Evolutionary conservation across 768 basidiomycete genomes (phyloP), one percentile per base, ranked within the genome.

Genomic region (Phylloporus scabripes): DNA sequence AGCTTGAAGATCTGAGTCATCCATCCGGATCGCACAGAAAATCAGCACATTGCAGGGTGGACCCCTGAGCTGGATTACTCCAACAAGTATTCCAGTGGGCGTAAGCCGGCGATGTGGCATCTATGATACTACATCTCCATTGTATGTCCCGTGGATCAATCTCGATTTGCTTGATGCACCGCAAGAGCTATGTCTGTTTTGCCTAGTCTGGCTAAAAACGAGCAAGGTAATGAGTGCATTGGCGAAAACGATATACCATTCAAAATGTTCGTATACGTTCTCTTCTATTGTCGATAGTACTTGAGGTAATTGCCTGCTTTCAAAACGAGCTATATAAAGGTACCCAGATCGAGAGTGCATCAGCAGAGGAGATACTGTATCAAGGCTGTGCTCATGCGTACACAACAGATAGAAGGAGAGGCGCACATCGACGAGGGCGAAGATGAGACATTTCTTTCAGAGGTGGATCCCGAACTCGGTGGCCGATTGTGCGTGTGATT

Each of bases 171-270:
- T 39, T 11, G 38, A 50, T 2, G 26, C 10, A 23, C 48, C 57
- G 2, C 52, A 62, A 31, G 45, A 62, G 0, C 9, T 62, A 18
- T 40, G 42, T 2, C 10, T 60, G 8, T 42, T 60, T 1, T 62
- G 33, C 9, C 34, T 51, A 14, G 26, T 48, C 7, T 18, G 29
- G 0, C 31, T 12, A 17, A 59, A 53, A 14, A 53, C 54, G 18
- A 28, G 9, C 20, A 42, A 48, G n/a, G 33, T 10, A 7, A 43
- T 20, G 17, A 10, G 10, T 8, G 46, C 33, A 8, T 39, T 62
- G 33, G 34, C 47, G 1, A 42, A 49, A 0, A 37, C 31, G 24
- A 24, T 4, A 26, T 10, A 21, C 1, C n/a, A 26, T 53, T 23
- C 21, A 39, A n/a, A 39, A 36, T 15, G 18, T 40, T 61, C 14